Evolutionary conservation across 345 rosid genomes (phyloP).

Genomic region (Capsella bursapastoris): DNA sequence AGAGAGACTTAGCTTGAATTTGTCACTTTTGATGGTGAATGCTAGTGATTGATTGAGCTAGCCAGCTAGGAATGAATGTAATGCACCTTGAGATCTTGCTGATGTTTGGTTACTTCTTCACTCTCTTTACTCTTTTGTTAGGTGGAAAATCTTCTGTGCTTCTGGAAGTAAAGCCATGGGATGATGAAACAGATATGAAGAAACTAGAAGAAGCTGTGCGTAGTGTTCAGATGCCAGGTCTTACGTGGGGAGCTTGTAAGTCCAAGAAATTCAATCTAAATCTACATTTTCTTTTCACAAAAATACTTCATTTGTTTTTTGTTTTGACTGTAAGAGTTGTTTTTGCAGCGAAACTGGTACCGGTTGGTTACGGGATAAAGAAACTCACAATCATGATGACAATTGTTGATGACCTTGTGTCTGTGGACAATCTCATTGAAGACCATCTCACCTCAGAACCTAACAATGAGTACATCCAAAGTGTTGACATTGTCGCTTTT

Average conservation of each 20-base stretch:
- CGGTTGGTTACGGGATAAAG: constrained; percentile 97
- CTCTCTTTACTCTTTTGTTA: constrained; percentile 22
- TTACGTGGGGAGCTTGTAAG: constrained; percentile 94
- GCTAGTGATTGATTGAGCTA: neutral
- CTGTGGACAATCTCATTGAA: constrained; percentile 77
- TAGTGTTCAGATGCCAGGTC: constrained; percentile 78
- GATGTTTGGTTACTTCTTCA: neutral
- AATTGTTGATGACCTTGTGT: constrained; percentile 87
- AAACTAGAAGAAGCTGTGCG: constrained; percentile 87
- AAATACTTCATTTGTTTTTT: neutral
- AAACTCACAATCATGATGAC: constrained; percentile 87
- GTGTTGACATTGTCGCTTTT: constrained; percentile 95
- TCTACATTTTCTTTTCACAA: neutral
- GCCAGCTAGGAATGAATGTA: neutral
- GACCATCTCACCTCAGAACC: constrained; percentile 83
- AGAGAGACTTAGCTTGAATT: neutral
- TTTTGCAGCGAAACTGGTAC: constrained; percentile 72
- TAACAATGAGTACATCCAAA: constrained; percentile 69
- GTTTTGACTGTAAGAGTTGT: neutral
- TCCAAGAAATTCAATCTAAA: neutral
- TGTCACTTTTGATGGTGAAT: neutral
- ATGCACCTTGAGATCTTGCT: constrained; percentile 3
- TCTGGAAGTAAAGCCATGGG: constrained; percentile 94
- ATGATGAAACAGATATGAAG: constrained; percentile 99
- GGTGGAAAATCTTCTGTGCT: constrained; percentile 93